Evolutionary conservation across 495 filamentous ascomycete genomes (phyloP).

Genomic region (Cryomyces minteri): DNA sequence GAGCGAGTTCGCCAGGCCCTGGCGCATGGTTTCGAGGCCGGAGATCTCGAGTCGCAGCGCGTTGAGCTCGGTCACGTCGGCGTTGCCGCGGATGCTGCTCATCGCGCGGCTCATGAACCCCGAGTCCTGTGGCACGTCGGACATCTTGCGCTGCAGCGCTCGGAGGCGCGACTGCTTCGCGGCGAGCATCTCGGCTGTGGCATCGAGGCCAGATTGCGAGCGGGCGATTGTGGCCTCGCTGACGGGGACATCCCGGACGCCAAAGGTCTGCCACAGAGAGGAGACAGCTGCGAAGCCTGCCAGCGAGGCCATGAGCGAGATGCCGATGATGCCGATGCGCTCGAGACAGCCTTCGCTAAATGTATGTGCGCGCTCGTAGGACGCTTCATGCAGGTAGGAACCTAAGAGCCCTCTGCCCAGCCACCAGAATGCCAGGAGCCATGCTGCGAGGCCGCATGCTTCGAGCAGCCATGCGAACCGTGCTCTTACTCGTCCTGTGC

Average conservation of each 20-base stretch:
- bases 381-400: constrained; percentile 20
- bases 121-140: constrained; percentile 24
- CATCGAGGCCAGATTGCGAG: constrained; percentile 54
- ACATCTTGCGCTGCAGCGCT: constrained; percentile 42
- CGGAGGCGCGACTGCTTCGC: constrained; percentile 50
- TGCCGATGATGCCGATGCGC: constrained; percentile 61
- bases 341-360: constrained; percentile 58
- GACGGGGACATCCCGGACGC: constrained; percentile 31
- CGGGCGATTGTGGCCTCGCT: constrained; percentile 46
- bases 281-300: constrained; percentile 70
- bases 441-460: constrained; percentile 33
- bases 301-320: constrained; percentile 63
- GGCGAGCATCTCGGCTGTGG: constrained; percentile 54
- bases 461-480: constrained; percentile 40
- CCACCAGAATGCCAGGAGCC: constrained; percentile 58
- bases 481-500: constrained; percentile 26
- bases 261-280: constrained; percentile 65
- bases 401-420: constrained; percentile 46
- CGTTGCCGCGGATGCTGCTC: constrained; percentile 39
- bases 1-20: constrained; percentile 42
- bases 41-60: constrained; percentile 53
- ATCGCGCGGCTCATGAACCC: constrained; percentile 52
- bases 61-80: constrained; percentile 43
- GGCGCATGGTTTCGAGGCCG: constrained; percentile 61
- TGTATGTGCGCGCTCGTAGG: constrained; percentile 18